Evolutionary conservation across 352 stramenopile species (phyloP), one percentile per base, ranked within the genome.

Genomic region (Peronospora destructor): DNA sequence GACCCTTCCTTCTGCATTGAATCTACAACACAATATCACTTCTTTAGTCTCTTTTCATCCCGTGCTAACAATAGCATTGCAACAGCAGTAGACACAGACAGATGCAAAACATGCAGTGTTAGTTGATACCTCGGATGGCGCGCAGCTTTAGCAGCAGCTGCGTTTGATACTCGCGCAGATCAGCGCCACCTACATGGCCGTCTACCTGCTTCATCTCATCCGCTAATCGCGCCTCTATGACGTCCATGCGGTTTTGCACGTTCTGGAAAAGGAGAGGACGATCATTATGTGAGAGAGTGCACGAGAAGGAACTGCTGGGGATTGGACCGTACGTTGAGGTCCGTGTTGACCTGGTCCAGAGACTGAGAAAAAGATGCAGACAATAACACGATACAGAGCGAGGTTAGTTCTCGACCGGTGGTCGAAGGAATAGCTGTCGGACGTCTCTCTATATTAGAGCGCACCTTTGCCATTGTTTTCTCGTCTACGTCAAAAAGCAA

Each of bases 161-260:
- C 33, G 68, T 68, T 64, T 88, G 73, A 55, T 84, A 88, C 47
- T 79, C 71, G 45, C 72, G 73, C 23, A 88, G 67, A 44, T 88
- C 75, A 12, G 79, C 70, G 40, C 72, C 74, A 34, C 71, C 68
- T 9, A 84, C 70, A 11, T 72, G 72, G 1, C 77, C 72, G 35
- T 88, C 70, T 13, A 72, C 53, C 45, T 68, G 43, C 47, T 71
- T 70, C 2, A 41, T 39, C 11, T 65, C 56, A 6, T 49, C 35
- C 14, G 52, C 55, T 30, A 87, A 29, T 34, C 64, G 64, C 60
- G 78, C 66, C 52, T 87, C 73, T 14, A 67, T 65, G 23, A 64
- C 42, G 37, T 70, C 59, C 50, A 87, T 59, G 56, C 71, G 71
- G 21, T 33, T 51, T 34, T 81, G 35, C 34, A 87, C 66, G 46